Evolutionary conservation across 2,329 filamentous ascomycete species (phyloP).

Genomic region (Penicillium griseofulvum): DNA sequence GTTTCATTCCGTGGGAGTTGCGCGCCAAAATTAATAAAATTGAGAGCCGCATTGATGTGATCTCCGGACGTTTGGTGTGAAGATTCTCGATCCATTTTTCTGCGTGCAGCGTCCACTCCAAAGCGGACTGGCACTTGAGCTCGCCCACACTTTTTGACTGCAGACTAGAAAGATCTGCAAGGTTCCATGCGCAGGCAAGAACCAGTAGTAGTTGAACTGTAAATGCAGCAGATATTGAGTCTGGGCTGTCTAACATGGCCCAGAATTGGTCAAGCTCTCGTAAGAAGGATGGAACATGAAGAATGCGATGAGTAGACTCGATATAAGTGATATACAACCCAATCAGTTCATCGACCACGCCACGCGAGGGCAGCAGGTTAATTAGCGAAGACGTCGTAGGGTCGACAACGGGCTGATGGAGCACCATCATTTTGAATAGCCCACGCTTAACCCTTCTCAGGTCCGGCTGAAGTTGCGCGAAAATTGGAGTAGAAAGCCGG

Average conservation of each 20-base stretch:
- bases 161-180: constrained; percentile 30
- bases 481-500: constrained; percentile 34
- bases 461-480: constrained; percentile 35
- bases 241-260: constrained; percentile 26
- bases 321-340: constrained; percentile 40
- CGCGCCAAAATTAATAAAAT: constrained; percentile 53
- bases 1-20: constrained; percentile 51
- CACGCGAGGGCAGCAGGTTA: constrained; percentile 35
- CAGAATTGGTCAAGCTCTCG: constrained; percentile 39
- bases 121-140: constrained; percentile 32
- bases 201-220: constrained; percentile 39
- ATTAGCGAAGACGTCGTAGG: constrained; percentile 32
- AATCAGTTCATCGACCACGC: constrained; percentile 39
- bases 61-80: constrained; percentile 54
- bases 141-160: constrained; percentile 28
- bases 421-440: constrained; percentile 29
- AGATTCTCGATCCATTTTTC: constrained; percentile 84
- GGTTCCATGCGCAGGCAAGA: constrained; percentile 40
- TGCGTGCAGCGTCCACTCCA: constrained; percentile 82
- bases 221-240: constrained; percentile 31
- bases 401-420: constrained; percentile 30
- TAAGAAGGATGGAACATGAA: constrained; percentile 44
- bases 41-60: constrained; percentile 51
- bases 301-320: constrained; percentile 40
- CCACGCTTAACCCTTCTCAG: constrained; percentile 34